A percentile compares a stretch with the other conserved stretches of the same genome.
Evolutionary conservation across 2,329 filamentous ascomycete species (phyloP).

Genomic region (Alternaria sp.): DNA sequence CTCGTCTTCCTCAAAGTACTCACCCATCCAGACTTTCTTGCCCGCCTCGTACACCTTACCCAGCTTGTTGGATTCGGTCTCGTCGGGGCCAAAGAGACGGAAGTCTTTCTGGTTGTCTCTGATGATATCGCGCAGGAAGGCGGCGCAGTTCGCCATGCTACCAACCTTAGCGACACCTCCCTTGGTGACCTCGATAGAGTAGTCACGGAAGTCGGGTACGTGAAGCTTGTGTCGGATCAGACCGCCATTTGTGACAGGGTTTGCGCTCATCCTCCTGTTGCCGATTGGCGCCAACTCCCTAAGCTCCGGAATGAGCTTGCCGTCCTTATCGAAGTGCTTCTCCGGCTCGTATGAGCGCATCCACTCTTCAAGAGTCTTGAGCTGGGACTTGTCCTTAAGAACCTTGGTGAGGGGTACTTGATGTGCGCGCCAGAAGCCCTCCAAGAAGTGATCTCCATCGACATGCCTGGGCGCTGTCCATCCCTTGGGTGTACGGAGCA

Average conservation of each 20-base stretch:
- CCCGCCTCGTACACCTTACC: constrained; percentile 72
- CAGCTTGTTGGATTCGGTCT: constrained; percentile 83
- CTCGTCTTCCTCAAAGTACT: constrained; percentile 76
- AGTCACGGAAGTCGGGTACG: constrained; percentile 73
- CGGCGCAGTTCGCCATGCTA: constrained; percentile 74
- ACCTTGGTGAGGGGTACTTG: constrained; percentile 79
- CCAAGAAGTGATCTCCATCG: constrained; percentile 68
- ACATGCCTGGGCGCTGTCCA: constrained; percentile 79
- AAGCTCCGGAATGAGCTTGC: constrained; percentile 68
- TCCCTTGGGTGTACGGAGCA: constrained; percentile 78
- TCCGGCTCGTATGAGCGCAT: constrained; percentile 79
- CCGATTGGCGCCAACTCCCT: constrained; percentile 70
- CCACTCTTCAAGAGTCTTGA: constrained; percentile 75
- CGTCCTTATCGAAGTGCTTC: constrained; percentile 69
- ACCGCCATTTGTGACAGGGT: constrained; percentile 77
- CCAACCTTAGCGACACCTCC: constrained; percentile 63
- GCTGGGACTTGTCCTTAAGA: constrained; percentile 66
- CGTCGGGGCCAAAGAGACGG: constrained; percentile 78
- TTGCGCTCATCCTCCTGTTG: constrained; percentile 75
- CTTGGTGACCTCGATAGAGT: constrained; percentile 67
- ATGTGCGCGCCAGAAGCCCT: constrained; percentile 80
- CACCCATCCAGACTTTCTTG: constrained; percentile 82
- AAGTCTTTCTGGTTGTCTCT: constrained; percentile 70
- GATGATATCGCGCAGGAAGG: constrained; percentile 72
- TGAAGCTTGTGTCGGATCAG: constrained; percentile 69